These are phyloP conservation scores for Aspergillus bombycis DNA, from an alignment of 2,329 filamentous ascomycete genomes.

Conservation along the genomic window DNA sequence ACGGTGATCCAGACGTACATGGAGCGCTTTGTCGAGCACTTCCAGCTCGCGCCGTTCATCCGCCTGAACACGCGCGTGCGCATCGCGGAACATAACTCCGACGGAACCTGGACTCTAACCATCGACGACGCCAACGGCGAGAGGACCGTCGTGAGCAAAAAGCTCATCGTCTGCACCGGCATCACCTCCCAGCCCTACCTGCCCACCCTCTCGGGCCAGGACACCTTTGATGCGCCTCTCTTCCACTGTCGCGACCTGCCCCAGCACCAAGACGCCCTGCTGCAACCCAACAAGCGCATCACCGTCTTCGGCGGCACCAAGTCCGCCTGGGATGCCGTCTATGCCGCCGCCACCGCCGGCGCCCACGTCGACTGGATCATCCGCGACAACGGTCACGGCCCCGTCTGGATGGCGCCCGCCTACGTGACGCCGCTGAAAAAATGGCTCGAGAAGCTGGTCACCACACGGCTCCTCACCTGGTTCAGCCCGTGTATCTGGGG, in stretches of 20 bases:
- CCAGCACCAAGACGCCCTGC: constrained; percentile 34
- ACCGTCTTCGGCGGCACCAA: constrained; percentile 64
- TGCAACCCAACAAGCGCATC: constrained; percentile 36
- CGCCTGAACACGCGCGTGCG: constrained; percentile 57
- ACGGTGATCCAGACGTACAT: constrained; percentile 61
- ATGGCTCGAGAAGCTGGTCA: constrained; percentile 69
- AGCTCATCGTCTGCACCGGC: constrained; percentile 65
- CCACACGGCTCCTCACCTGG: constrained; percentile 70
- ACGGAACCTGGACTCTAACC: constrained; percentile 41
- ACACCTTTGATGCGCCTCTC: constrained; percentile 56
- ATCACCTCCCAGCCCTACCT: constrained; percentile 61
- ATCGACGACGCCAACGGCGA: constrained; percentile 27
- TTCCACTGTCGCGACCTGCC: constrained; percentile 62
- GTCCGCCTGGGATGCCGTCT: constrained; percentile 66
- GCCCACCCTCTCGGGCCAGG: constrained; percentile 54
- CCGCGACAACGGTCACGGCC: constrained; percentile 45
- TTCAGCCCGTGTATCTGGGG: constrained; percentile 77
- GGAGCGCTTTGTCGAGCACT: constrained; percentile 57
- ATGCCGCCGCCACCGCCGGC: constrained; percentile 58
- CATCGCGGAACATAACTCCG: constrained; percentile 46
- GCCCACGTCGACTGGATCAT: constrained; percentile 52
- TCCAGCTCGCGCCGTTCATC: constrained; percentile 53
- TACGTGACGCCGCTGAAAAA: constrained; percentile 70
- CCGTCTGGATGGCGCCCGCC: constrained; percentile 45
- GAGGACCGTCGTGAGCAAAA: constrained; percentile 38